phyloP scores from a whole-genome alignment of 2,329 filamentous ascomycete genomes.

The Kalaharituber pfeilii region DNA sequence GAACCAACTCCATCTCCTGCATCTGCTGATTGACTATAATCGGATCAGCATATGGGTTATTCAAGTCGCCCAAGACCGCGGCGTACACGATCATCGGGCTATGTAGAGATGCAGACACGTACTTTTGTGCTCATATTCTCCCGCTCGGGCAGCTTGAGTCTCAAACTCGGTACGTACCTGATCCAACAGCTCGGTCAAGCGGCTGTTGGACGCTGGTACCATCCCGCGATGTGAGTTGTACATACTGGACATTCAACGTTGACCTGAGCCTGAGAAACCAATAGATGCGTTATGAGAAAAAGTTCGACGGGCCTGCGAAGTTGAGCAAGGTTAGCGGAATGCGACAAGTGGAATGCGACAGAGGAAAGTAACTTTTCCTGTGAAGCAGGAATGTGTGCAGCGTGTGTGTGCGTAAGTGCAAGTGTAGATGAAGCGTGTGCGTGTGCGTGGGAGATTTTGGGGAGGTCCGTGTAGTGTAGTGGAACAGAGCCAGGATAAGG shows the following conservation, averaged over 20 bases:
- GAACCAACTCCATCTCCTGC: slow-evolving; percentile 84
- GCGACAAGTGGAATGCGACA: not conserved
- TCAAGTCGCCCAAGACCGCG: no score
- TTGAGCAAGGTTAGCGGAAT: not conserved
- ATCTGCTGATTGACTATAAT: slow-evolving; percentile 67
- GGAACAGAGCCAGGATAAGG: not conserved
- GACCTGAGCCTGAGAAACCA: not conserved
- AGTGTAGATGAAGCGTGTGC: not conserved
- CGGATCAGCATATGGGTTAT: slow-evolving; percentile 23
- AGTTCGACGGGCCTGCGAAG: not conserved
- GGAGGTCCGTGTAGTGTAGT: not conserved
- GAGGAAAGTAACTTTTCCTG: not conserved
- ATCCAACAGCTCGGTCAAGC: slow-evolving; percentile 81
- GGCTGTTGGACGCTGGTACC: slow-evolving; percentile 51
- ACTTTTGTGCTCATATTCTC: slow-evolving; percentile 89
- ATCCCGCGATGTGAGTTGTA: slow-evolving; percentile 76
- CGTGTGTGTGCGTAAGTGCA: not conserved
- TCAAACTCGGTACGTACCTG: slow-evolving; percentile 85
- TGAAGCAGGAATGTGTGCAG: not conserved
- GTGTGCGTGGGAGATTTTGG: not conserved
- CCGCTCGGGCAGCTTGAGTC: slow-evolving; percentile 58
- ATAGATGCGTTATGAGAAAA: not conserved
- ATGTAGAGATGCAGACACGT: slow-evolving; percentile 32
- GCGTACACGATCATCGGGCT: not conserved
- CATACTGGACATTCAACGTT: slow-evolving; percentile 37